phyloP scores from a whole-genome alignment of 257 asterid genomes.

The Solanum appendiculatum region DNA sequence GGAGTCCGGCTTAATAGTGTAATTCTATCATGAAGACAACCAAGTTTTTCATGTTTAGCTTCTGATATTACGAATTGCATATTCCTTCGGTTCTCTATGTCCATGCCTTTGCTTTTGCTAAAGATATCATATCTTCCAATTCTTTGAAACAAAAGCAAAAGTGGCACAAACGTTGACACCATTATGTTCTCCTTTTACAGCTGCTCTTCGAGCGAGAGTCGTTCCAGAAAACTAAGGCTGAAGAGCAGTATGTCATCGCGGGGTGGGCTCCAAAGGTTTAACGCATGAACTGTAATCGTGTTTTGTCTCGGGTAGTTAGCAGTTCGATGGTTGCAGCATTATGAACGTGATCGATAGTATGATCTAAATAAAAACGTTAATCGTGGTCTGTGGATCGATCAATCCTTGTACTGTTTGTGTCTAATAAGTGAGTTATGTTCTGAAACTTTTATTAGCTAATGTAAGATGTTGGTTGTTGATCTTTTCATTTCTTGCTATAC shows the following conservation, averaged over 20 bases:
- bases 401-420: background rate
- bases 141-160: background rate
- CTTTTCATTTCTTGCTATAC: background rate
- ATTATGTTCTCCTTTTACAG: constrained; percentile 17
- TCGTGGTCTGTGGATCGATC: background rate
- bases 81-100: background rate
- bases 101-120: background rate
- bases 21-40: background rate
- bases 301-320: background rate
- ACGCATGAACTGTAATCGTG: constrained; percentile 18
- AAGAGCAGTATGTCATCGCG: constrained; percentile 43
- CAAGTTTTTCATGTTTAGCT: background rate
- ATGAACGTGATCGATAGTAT: background rate
- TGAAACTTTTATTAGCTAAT: background rate
- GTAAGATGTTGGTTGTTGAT: background rate
- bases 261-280: constrained; percentile 75
- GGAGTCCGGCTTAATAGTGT: background rate
- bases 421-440: background rate
- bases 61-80: background rate
- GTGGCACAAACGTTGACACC: background rate
- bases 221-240: constrained; percentile 64
- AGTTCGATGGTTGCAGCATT: background rate
- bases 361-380: background rate
- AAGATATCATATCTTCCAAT: background rate
- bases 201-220: constrained; percentile 46